A percentile compares a stretch with the other conserved stretches of the same genome.
phyloP scores from a whole-genome alignment of 176 grass and related monocot genomes.

The Eragrostis curvula region DNA sequence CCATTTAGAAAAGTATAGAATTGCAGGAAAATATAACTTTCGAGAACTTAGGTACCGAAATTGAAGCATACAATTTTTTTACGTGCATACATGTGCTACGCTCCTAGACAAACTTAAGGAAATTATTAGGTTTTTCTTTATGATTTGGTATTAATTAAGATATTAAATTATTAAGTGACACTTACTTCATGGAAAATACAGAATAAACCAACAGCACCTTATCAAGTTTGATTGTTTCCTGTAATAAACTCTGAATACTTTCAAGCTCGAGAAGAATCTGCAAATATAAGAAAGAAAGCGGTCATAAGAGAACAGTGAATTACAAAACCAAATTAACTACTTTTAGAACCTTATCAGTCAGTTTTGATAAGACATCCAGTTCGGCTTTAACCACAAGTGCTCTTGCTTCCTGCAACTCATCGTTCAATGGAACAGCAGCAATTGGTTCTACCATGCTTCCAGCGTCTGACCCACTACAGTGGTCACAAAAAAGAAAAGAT shows the following conservation, averaged over 20 bases:
- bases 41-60: not conserved
- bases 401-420: slow-evolving; percentile 77
- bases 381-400: slow-evolving; percentile 64
- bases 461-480: slow-evolving; percentile 57
- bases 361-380: slow-evolving; percentile 65
- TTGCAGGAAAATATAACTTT: not conserved
- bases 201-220: slow-evolving; percentile 47
- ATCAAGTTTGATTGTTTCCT: slow-evolving; percentile 61
- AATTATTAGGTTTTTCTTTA: not conserved
- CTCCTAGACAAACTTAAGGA: not conserved
- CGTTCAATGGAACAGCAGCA: slow-evolving; percentile 71
- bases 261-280: slow-evolving; percentile 75
- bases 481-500: not conserved
- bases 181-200: slow-evolving; percentile 25
- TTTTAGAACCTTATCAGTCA: slow-evolving; percentile 72
- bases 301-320: slow-evolving; percentile 24
- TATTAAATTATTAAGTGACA: not conserved
- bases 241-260: slow-evolving; percentile 63
- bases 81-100: not conserved
- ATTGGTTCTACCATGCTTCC: slow-evolving; percentile 81
- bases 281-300: slow-evolving; percentile 31
- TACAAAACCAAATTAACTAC: slow-evolving; percentile 39
- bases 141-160: not conserved
- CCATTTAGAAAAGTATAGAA: slow-evolving; percentile 5
- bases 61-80: not conserved